phyloP scores from a whole-genome alignment of 768 basidiomycete genomes.

The Piloderma croceum region DNA sequence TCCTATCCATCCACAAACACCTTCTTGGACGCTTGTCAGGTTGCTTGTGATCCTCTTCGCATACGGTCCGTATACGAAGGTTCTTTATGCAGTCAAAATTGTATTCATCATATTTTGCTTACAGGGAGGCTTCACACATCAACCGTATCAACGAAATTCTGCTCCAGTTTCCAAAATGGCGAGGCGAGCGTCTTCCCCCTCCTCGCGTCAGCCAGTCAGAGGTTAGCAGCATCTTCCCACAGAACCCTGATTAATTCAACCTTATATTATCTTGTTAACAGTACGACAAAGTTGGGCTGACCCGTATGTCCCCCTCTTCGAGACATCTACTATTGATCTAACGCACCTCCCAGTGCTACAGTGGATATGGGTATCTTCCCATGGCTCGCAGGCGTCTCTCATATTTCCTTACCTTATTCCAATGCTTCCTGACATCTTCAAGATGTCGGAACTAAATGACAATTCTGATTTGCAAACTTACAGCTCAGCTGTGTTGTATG shows the following conservation, averaged over 20 bases:
- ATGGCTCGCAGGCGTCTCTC: constrained; percentile 67
- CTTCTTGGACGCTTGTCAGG: constrained; percentile 51
- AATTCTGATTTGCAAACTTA: constrained; percentile 76
- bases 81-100: too few relatives aligned
- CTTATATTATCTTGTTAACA: constrained; percentile 23
- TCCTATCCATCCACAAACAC: constrained; percentile 50
- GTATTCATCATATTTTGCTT: too few relatives aligned
- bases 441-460: constrained; percentile 88
- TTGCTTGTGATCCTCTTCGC: constrained; percentile 50
- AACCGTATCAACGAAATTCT: constrained; percentile 53
- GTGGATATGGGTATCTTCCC: constrained; percentile 76
- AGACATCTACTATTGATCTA: constrained; percentile 12
- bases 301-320: constrained; percentile 44
- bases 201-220: constrained; percentile 82
- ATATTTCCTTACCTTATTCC: constrained; percentile 74
- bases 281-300: constrained; percentile 86
- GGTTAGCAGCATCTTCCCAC: constrained; percentile 28
- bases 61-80: constrained; percentile 51
- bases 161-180: constrained; percentile 59
- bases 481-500: constrained; percentile 73
- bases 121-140: constrained; percentile 52
- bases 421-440: constrained; percentile 80
- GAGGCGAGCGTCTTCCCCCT: constrained; percentile 72
- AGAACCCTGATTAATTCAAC: background rate
- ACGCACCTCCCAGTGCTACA: constrained; percentile 49